Base-by-base conservation (phyloP, 352 stramenopile genomes). In the Phytophthora citricola region DNA sequence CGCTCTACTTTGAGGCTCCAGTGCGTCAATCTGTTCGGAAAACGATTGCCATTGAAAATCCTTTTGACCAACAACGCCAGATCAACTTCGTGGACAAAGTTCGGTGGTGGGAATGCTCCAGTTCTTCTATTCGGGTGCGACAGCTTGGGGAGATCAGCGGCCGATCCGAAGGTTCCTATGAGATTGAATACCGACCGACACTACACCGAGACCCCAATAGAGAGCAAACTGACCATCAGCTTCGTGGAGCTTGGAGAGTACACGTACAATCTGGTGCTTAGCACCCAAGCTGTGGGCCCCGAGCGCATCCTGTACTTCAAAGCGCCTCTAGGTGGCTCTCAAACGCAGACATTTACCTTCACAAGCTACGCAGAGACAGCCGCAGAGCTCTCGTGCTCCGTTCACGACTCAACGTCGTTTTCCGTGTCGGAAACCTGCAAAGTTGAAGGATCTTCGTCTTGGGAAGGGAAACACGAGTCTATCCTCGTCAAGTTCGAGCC, bases 11-110 rank as follows among this genome's bases (percentile, higher is more conserved):
- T 0, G 89, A 97, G 46, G 87, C 90, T 1, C 86, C 85, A 5
- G 90, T 98, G 41, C 85, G 93, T 1, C 92, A 97, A 43, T 78
- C 81, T 1, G 67, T 94, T 15, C 86, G 87, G 62, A 91, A 92
- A 48, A 64, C 85, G 5, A 78, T 98, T 47, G 80, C 83, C n/a
- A 96, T 98, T 43, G 92, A 96, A 36, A 98, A 98, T 48, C 93
- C 93, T 22, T 91, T 98, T 22, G 66, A 74, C 8, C 52, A 38
- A 0, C 72, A 84, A 11, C 72, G 56, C 20, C 39, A 58, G 2
- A 78, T 97, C 15, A 71, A 75, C 2, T 95, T 94, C 46, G 70
- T 67, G 3, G 79, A 95, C 58, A 74, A 69, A 49, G 56, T 75
- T 14, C 71, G 75, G 5, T 97, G 86, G 89, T 98, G 92, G 93